phyloP scores from a whole-genome alignment of 2,329 filamentous ascomycete species.

The Aspergillus texensis region DNA sequence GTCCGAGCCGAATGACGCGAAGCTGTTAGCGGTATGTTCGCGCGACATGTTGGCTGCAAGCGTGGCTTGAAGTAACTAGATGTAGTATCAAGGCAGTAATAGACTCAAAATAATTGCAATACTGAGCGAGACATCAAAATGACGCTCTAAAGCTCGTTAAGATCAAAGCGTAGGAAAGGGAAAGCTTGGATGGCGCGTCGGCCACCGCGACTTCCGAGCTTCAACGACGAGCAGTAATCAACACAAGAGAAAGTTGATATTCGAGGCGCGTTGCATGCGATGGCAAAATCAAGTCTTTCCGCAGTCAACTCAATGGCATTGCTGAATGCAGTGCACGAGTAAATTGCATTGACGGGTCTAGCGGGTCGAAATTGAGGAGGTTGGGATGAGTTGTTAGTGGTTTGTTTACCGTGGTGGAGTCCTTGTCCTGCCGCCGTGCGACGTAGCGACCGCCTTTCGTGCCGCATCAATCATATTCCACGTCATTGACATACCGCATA shows the following conservation, averaged over 20 bases:
- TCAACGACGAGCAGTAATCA: conserved; percentile 9
- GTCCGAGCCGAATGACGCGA: conserved; percentile 38
- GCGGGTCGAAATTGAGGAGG: conserved; percentile 23
- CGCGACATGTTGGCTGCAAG: conserved; percentile 20
- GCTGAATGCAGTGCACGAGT: not conserved
- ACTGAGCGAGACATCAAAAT: not conserved
- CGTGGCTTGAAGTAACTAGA: conserved; percentile 10
- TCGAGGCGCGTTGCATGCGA: not conserved
- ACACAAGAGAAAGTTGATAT: not conserved
- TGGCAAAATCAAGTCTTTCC: not conserved
- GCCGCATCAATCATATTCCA: not conserved
- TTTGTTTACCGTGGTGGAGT: conserved; percentile 23
- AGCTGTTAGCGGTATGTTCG: conserved; percentile 30
- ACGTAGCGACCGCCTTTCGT: conserved; percentile 17
- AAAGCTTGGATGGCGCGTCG: conserved; percentile 20
- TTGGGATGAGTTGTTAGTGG: conserved; percentile 23
- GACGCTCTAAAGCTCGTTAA: not conserved
- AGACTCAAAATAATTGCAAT: not conserved
- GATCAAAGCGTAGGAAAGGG: not conserved
- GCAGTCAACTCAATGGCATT: conserved; percentile 4
- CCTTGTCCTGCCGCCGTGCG: conserved; percentile 5
- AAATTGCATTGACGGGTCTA: not conserved
- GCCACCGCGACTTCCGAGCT: conserved; percentile 12
- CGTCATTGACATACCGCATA: not conserved
- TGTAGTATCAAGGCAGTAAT: not conserved